Base-by-base conservation (phyloP, 2,329 filamentous ascomycete species). In the Atkinsonella hypoxylon region DNA sequence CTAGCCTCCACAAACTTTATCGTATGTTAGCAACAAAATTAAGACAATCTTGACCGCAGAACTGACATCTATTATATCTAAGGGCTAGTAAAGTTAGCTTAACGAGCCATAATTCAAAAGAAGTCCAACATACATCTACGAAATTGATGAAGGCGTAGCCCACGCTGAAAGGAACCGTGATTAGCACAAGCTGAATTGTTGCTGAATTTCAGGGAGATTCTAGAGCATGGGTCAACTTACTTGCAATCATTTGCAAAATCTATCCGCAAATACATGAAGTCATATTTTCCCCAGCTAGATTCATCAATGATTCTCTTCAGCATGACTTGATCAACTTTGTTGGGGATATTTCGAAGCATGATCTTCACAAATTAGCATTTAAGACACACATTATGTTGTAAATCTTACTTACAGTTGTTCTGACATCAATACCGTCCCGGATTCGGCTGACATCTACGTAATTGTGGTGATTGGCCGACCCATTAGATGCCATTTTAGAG, bases 141-240 rank as follows among this genome's bases (percentile, higher is more conserved):
- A 97, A 96, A 67, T 98, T 96, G 70, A 98, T 89, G 68, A 97
- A 98, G 0, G 89, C 91, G 67, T 97, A 97, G 44, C 93, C 93
- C 52, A 97, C 91, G 64, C 89, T 95, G 55, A 55, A 4, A 26
- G 17, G 15, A 34, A 2, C 10, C 17, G 13, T n/a, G 26, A 26
- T 55, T 44, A 58, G 42, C 34, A 4, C 10, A 22, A 8, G 7
- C 8, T 26, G 26, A 7, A 8, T 26, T 26, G 26, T 26, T 26
- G 26, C 26, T 26, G 26, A 26, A 26, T 26, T 7, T 26, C 26
- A 26, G 2, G 2, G 15, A 30, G 17, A 7, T 20, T 13, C 39
- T 15, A 62, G 34, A 42, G 9, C 50, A 11, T 39, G 12, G 18
- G 4, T 2, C 22, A 34, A 74, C 83, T 69, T 67, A 87, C 83